phyloP scores from a whole-genome alignment of 192 early-diverging fungal genomes.

The Coemansia guatemalensis region DNA sequence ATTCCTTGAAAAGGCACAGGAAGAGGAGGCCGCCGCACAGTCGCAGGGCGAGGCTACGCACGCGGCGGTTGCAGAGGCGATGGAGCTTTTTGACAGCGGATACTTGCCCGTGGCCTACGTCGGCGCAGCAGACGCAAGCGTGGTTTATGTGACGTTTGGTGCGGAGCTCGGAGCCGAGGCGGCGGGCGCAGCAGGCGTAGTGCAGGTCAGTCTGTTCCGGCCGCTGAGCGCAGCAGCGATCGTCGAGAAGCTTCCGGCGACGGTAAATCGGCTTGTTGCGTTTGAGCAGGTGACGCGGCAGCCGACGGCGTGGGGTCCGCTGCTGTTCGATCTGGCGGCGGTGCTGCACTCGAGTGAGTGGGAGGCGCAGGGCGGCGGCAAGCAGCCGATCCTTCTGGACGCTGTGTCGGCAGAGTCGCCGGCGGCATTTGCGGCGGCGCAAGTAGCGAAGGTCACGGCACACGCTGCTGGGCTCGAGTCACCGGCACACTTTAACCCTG shows the following conservation, averaged over 20 bases:
- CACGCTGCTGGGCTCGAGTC: slow-evolving; percentile 20
- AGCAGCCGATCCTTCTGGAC: slow-evolving; percentile 39
- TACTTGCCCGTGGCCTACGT: slow-evolving; percentile 22
- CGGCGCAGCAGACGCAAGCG: slow-evolving; percentile 58
- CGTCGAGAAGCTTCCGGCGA: slow-evolving; percentile 58
- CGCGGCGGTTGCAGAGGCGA: slow-evolving; percentile 17
- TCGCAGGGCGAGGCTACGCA: slow-evolving; percentile 2
- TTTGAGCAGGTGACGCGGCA: slow-evolving; percentile 62
- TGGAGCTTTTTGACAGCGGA: slow-evolving; percentile 22
- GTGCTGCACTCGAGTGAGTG: slow-evolving; percentile 63
- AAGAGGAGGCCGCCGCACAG: neutral
- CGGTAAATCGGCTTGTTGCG: slow-evolving; percentile 63
- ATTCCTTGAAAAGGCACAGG: slow-evolving; percentile 16
- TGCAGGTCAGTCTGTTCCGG: slow-evolving; percentile 76
- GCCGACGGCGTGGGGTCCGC: slow-evolving; percentile 71
- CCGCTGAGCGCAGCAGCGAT: slow-evolving; percentile 71
- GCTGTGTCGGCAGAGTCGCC: slow-evolving; percentile 32
- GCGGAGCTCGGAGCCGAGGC: slow-evolving; percentile 3
- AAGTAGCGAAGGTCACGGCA: slow-evolving; percentile 24
- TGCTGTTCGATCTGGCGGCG: slow-evolving; percentile 83
- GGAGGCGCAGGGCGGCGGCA: slow-evolving; percentile 41
- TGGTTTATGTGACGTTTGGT: slow-evolving; percentile 73
- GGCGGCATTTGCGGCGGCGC: slow-evolving; percentile 16
- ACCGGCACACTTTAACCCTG: slow-evolving; percentile 48
- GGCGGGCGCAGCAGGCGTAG: slow-evolving; percentile 63